Base-by-base conservation (phyloP, 441 rosid species). In the Omphalea diandra region DNA sequence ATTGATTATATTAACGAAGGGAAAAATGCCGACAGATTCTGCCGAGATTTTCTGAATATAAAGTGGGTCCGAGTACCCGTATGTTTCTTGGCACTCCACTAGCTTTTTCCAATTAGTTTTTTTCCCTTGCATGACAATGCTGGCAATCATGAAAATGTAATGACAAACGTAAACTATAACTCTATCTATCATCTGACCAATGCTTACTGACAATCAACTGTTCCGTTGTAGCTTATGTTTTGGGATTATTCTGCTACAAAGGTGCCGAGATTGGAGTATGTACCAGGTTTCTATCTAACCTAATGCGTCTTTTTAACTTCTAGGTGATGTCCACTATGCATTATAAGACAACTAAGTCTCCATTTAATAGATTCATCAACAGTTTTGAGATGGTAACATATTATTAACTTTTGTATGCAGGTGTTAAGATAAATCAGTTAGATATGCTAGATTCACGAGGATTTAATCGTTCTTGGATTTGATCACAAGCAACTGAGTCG, bases 51-150 rank as follows among this genome's bases (percentile, higher is more conserved):
- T 73, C 87, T 97, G 80, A 94, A 94, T 63, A 44, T 82, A 50
- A 91, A 88, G 84, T 94, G 98, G 98, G 95, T 94, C 74, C 88
- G 97, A 41, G 89, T 94, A 68, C 98, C 97, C 41, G 98, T 91
- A 87, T 56, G 97, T 83, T 78, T 71, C 77, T 31, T 74, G 32
- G 65, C 71, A 47, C n/a, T n/a, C n/a, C n/a, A n/a, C 72, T 57
- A 73, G 59, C 56, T 14, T 56, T 41, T 61, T 67, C 60, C 15
- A 12, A 50, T 63, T n/a, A 46, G 22, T 2, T 2, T 36, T n/a
- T 65, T 47, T 35, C 29, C 36, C 24, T 53, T 29, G 50, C n/a
- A 41, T 31, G 43, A 57, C 66, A 20, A 66, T 54, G 22, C 33
- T 38, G 32, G n/a, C 14, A 44, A 11, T 17, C 5, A 46, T 75